Base-by-base conservation (phyloP, 2,329 filamentous ascomycete genomes). In the Alternaria consortialis region DNA sequence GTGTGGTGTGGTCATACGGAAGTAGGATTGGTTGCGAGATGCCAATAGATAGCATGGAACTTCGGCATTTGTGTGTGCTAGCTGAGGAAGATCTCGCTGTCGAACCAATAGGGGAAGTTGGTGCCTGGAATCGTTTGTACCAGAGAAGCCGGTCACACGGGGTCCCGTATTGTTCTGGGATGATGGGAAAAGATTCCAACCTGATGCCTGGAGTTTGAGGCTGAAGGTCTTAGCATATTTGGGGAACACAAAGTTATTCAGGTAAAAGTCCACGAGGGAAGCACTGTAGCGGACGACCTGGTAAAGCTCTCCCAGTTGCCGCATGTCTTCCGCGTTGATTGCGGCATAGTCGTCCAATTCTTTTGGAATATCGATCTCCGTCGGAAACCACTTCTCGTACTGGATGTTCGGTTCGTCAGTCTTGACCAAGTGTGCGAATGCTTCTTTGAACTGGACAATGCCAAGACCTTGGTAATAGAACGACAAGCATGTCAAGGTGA, bases 131-230 rank as follows among this genome's bases (percentile, higher is more conserved):
- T 92, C 90, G 44, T 91, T 92, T 0, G 90, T 92, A 0, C 90
- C 90, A 7, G 87, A 90, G 71, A 93, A 93, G 0, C 90, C 90
- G 0, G 89, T 91, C 0, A 88, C 90, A 1, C 83, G 62, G 2
- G 77, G 69, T 15, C 56, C 53, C 7, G 9, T 27, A 4, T 23
- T 32, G 8, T 8, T 34, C 58, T 2, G 37, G 60, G 17, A 31
- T 27, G 80, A 81, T 0, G 87, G 70, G 0, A 88, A 87, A 2
- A 92, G 79, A 64, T 92, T 89, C 89, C 89, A 92, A 0, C 87
- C 88, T 0, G 87, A 90, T 0, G 87, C 84, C 34, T 88, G 86
- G 0, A 92, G 74, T 62, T 91, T 91, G 9, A 84, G 71, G 0
- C 80, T 80, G 63, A 91, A 92, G 52, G 91, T 85, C 44, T 87